phyloP scores from a whole-genome alignment of 2,329 filamentous ascomycete species.

The Emmonsiellopsis sp. region DNA sequence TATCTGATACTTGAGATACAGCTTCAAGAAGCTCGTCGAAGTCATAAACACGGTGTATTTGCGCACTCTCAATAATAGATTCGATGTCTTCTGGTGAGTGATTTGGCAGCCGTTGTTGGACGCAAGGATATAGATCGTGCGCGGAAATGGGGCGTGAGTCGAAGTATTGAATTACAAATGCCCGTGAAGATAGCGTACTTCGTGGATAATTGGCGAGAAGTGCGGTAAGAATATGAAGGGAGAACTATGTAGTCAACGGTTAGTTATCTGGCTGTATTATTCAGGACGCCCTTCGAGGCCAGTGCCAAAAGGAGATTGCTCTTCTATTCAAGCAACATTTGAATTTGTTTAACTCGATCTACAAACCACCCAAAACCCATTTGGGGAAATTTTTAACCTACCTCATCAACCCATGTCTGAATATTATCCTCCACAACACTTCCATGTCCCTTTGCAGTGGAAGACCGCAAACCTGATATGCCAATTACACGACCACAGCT shows the following conservation, averaged over 20 bases:
- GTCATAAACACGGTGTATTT: conserved; percentile 9
- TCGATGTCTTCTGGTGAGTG: conserved; percentile 2
- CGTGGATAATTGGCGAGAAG: neutral
- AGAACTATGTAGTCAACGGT: neutral
- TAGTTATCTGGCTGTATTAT: neutral
- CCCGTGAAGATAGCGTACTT: conserved; percentile 1
- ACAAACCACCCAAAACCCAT: too few relatives aligned
- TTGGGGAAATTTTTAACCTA: neutral
- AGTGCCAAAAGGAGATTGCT: neutral
- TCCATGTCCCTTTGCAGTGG: neutral
- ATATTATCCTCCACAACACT: conserved; percentile 1
- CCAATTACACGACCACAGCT: conserved; percentile 8
- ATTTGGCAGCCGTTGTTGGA: conserved; percentile 8
- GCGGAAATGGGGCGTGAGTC: conserved; percentile 2
- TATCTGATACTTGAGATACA: conserved; percentile 9
- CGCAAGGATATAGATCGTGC: conserved; percentile 1
- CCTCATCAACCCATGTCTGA: conserved; percentile 1
- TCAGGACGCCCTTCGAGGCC: neutral
- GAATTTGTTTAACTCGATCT: too few relatives aligned
- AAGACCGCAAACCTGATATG: conserved; percentile 6
- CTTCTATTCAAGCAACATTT: too few relatives aligned
- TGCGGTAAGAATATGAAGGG: neutral
- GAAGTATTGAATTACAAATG: conserved; percentile 10
- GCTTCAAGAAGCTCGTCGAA: conserved; percentile 11
- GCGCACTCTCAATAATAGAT: conserved; percentile 6